A percentile compares a stretch with the other conserved stretches of the same genome.
phyloP scores from a whole-genome alignment of 2,329 filamentous ascomycete genomes.

The Sarocladium brachiariae region DNA sequence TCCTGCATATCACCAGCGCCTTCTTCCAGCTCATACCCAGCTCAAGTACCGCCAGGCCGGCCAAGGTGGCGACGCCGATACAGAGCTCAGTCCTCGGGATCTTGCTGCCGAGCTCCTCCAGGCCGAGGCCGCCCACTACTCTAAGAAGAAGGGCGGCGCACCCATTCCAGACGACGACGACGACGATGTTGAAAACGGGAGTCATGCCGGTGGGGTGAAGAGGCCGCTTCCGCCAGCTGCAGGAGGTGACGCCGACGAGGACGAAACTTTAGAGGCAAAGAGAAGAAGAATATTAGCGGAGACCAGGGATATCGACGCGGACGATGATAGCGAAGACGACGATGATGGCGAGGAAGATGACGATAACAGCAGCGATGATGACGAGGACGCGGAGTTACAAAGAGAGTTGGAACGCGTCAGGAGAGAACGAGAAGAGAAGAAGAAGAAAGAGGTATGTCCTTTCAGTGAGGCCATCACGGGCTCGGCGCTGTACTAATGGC shows the following conservation, averaged over 20 bases:
- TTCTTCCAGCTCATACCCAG: slow-evolving; percentile 86
- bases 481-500: too few relatives aligned
- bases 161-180: slow-evolving; percentile 38
- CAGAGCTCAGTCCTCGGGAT: slow-evolving; percentile 59
- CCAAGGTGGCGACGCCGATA: slow-evolving; percentile 76
- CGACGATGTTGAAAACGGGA: slow-evolving; percentile 40
- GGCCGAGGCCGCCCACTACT: slow-evolving; percentile 81
- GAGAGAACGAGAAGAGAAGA: slow-evolving; percentile 51
- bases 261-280: slow-evolving; percentile 75
- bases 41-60: slow-evolving; percentile 84
- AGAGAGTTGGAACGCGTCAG: slow-evolving; percentile 93
- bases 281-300: slow-evolving; percentile 81
- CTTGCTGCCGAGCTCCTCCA: slow-evolving; percentile 83
- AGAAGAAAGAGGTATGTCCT: slow-evolving; percentile 26
- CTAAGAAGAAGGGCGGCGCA: slow-evolving; percentile 68
- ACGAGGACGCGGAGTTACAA: slow-evolving; percentile 69
- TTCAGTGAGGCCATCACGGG: too few relatives aligned
- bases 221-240: slow-evolving; percentile 36
- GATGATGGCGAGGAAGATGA: slow-evolving; percentile 35
- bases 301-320: slow-evolving; percentile 78
- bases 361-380: slow-evolving; percentile 47
- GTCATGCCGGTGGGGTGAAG: slow-evolving; percentile 46
- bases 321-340: slow-evolving; percentile 56
- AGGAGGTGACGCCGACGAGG: slow-evolving; percentile 32
- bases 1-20: slow-evolving; percentile 90